Evolutionary conservation across 2,329 filamentous ascomycete species (phyloP).

Genomic region (Scytalidium lignicola): DNA sequence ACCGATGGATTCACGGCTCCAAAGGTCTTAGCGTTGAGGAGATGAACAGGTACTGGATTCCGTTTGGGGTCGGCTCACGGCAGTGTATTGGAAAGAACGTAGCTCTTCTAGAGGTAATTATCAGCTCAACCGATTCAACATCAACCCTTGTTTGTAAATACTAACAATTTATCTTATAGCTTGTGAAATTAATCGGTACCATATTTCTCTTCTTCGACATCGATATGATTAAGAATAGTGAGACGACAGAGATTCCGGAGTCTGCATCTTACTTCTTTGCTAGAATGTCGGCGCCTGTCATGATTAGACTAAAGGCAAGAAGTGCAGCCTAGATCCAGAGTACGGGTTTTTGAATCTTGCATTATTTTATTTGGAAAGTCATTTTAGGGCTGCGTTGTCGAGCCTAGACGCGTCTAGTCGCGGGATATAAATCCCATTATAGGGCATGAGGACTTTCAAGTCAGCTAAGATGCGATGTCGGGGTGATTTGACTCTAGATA

Average conservation of each 20-base stretch:
- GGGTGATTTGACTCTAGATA: too few species aligned
- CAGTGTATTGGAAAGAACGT: conserved; percentile 7
- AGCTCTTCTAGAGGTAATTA: background rate
- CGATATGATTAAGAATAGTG: background rate
- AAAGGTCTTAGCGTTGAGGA: background rate
- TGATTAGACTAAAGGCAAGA: background rate
- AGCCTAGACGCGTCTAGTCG: too few species aligned
- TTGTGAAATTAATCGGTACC: background rate
- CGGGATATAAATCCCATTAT: too few species aligned
- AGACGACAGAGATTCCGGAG: background rate
- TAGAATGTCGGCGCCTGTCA: background rate
- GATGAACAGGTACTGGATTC: background rate
- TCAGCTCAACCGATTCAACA: background rate
- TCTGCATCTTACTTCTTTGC: background rate
- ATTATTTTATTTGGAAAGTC: too few species aligned
- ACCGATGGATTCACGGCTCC: conserved; percentile 55
- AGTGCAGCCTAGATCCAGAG: background rate
- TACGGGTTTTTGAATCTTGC: too few species aligned
- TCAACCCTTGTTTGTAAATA: too few species aligned
- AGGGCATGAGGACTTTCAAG: too few species aligned
- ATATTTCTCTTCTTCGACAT: background rate
- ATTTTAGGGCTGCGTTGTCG: too few species aligned
- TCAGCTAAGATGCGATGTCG: too few species aligned
- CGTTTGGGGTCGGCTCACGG: conserved; percentile 5
- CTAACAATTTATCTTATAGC: background rate